Percentiles rank a stretch among this genome's conserved stretches.
These are phyloP conservation scores for Prototheca wickerhamii DNA, from an alignment of 163 green algal genomes.

Conservation along the genomic window DNA sequence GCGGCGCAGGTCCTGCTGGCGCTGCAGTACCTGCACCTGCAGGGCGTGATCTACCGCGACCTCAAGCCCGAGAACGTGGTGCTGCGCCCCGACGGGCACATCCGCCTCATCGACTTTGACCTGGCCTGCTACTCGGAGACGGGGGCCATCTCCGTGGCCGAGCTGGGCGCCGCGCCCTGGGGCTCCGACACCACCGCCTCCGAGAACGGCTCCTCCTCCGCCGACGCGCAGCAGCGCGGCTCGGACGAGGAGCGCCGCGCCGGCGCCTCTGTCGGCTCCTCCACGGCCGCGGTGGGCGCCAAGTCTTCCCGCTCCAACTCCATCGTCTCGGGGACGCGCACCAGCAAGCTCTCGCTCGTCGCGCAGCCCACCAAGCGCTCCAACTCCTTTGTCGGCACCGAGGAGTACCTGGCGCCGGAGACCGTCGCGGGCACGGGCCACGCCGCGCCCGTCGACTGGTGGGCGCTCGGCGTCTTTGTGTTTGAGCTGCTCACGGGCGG, in stretches of 20 bases:
- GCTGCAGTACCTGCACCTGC: slow-evolving; percentile 94
- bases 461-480: slow-evolving; percentile 85
- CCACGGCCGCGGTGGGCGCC: not conserved
- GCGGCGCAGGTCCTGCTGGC: slow-evolving; percentile 72
- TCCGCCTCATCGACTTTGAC: slow-evolving; percentile 92
- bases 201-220: too few relatives aligned
- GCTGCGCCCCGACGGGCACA: slow-evolving; percentile 68
- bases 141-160: slow-evolving; percentile 8
- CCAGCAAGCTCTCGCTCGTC: slow-evolving; percentile 30
- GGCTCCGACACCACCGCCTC: not conserved
- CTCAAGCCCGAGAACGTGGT: slow-evolving; percentile 99
- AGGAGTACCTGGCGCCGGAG: slow-evolving; percentile 92
- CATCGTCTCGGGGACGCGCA: not conserved
- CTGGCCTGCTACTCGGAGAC: slow-evolving; percentile 41
- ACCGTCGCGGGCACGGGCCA: slow-evolving; percentile 82
- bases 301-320: not conserved
- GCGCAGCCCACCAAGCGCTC: slow-evolving; percentile 68
- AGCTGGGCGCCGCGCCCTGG: not conserved
- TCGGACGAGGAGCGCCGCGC: not conserved
- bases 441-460: slow-evolving; percentile 72
- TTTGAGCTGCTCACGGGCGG: slow-evolving; percentile 85
- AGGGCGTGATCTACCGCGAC: slow-evolving; percentile 69
- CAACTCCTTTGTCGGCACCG: slow-evolving; percentile 91
- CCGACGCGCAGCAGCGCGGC: not conserved
- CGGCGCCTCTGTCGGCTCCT: not conserved